Conservation (phyloP, 495 filamentous ascomycete genomes). For the Penicillium fimorum region DNA sequence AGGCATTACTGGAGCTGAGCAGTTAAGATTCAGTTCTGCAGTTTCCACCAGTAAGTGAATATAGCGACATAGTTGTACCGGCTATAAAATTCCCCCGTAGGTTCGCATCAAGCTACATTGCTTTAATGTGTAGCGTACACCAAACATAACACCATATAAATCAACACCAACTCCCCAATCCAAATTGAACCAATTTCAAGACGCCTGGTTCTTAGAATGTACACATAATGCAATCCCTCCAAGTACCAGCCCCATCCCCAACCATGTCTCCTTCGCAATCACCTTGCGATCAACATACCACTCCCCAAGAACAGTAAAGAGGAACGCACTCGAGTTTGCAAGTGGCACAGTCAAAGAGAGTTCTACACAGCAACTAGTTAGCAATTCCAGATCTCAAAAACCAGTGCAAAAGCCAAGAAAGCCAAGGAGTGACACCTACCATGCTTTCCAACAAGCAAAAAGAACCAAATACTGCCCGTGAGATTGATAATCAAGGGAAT, state of each 20-base stretch:
- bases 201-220: constrained; percentile 48
- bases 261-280: constrained; percentile 83
- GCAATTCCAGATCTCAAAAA: neutral
- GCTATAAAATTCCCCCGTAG: neutral
- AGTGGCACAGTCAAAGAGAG: constrained; percentile 92
- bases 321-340: constrained; percentile 87
- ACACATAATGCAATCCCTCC: constrained; percentile 88
- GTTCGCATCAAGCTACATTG: neutral
- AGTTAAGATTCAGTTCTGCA: neutral
- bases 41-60: neutral
- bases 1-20: neutral
- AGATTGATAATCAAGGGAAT: constrained; percentile 84
- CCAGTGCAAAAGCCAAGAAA: neutral
- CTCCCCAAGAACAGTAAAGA: constrained; percentile 93
- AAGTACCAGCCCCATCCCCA: constrained; percentile 79
- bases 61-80: neutral
- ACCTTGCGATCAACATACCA: constrained; percentile 93
- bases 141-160: neutral
- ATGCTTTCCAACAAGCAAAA: constrained; percentile 87
- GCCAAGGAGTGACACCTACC: constrained; percentile 53
- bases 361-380: constrained; percentile 49
- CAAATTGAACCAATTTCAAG: neutral
- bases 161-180: neutral
- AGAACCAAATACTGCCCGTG: constrained; percentile 97
- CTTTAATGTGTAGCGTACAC: neutral